phyloP scores from a whole-genome alignment of 2,329 filamentous ascomycete species.

The Pseudocercospora macadamiae region DNA sequence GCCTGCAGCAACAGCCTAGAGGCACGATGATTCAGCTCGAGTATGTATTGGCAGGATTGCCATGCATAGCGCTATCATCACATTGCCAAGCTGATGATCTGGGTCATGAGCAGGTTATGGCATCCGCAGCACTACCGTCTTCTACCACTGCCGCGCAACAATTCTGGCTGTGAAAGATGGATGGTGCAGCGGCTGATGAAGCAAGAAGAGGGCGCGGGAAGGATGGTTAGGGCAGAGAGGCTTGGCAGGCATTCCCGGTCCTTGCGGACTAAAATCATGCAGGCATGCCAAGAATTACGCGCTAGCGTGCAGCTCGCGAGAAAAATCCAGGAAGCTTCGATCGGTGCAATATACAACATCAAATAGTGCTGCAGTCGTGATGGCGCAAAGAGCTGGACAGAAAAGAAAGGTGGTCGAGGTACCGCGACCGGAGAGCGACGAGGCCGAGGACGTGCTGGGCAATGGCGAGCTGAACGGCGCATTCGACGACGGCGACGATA shows the following conservation, averaged over 20 bases:
- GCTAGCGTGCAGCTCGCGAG: too few relatives aligned
- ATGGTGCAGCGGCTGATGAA: not conserved
- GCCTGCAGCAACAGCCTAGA: not conserved
- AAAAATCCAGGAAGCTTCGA: too few relatives aligned
- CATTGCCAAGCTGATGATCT: too few relatives aligned
- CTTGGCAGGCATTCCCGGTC: too few relatives aligned
- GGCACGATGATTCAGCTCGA: not conserved
- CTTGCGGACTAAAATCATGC: too few relatives aligned
- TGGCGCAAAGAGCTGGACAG: slow-evolving; percentile 40
- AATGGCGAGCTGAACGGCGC: slow-evolving; percentile 31
- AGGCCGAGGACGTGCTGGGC: slow-evolving; percentile 45
- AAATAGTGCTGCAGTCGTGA: slow-evolving; percentile 11
- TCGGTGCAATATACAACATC: not conserved
- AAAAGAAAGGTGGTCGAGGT: slow-evolving; percentile 50
- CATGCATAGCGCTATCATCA: too few relatives aligned
- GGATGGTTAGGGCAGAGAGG: too few relatives aligned
- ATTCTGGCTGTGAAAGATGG: too few relatives aligned
- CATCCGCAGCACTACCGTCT: too few relatives aligned
- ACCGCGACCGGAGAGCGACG: slow-evolving; percentile 32
- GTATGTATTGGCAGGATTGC: not conserved
- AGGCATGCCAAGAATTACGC: not conserved
- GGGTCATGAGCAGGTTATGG: too few relatives aligned
- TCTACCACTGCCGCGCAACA: too few relatives aligned
- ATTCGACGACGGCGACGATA: slow-evolving; percentile 35
- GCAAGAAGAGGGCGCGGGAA: not conserved